These are phyloP conservation scores for Colletotrichum siamense DNA, from an alignment of 2,329 filamentous ascomycete species.

Conservation along the genomic window DNA sequence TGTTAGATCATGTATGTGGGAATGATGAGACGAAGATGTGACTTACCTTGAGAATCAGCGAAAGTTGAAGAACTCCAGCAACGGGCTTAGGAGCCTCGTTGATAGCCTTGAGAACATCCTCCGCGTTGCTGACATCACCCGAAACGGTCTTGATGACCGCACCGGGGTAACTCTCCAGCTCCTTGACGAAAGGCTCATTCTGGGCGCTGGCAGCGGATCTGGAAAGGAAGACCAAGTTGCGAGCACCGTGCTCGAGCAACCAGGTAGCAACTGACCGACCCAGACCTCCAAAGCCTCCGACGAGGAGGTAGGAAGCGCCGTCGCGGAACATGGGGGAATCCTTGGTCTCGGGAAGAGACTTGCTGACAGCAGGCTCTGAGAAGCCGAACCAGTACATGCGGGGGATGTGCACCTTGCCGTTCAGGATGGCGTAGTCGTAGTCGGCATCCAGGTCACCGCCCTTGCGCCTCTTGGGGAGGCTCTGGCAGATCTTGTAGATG, in stretches of 20 bases:
- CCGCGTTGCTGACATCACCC: neutral
- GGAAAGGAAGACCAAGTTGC: slow-evolving; percentile 31
- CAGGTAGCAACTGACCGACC: slow-evolving; percentile 32
- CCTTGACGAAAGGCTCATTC: slow-evolving; percentile 17
- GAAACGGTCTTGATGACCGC: neutral
- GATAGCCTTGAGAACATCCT: neutral
- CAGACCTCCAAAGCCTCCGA: slow-evolving; percentile 36
- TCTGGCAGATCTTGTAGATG: neutral
- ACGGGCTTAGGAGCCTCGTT: neutral
- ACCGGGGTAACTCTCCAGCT: slow-evolving; percentile 22
- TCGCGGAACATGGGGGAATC: slow-evolving; percentile 9
- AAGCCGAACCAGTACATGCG: slow-evolving; percentile 21
- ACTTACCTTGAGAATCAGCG: neutral
- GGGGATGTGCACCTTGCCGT: slow-evolving; percentile 29
- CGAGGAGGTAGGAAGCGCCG: slow-evolving; percentile 29
- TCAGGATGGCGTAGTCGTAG: slow-evolving; percentile 33
- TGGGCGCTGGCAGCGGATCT: slow-evolving; percentile 22
- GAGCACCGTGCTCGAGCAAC: slow-evolving; percentile 34
- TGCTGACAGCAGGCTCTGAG: slow-evolving; percentile 4
- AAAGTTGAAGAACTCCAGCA: slow-evolving; percentile 7
- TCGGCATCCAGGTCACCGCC: slow-evolving; percentile 26
- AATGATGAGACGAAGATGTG: neutral
- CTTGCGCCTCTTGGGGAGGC: neutral
- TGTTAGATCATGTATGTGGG: neutral
- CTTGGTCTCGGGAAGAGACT: slow-evolving; percentile 30